These are phyloP conservation scores for Trebouxia gelatinosa DNA, from an alignment of 163 green algal species.

Conservation along the genomic window DNA sequence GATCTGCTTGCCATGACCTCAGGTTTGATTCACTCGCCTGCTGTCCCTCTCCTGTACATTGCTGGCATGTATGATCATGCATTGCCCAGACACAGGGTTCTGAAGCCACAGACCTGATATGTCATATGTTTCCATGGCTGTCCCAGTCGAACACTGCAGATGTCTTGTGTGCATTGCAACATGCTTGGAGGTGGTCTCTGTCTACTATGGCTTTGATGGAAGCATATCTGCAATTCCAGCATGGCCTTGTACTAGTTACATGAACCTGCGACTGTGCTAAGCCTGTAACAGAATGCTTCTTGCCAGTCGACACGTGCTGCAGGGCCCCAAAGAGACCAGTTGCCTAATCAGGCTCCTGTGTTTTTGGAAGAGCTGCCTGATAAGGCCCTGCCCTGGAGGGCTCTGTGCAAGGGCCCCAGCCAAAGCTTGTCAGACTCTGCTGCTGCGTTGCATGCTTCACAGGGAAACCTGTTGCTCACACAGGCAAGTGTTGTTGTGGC, in stretches of 20 bases:
- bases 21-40: too few species aligned
- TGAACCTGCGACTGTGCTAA: background rate
- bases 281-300: too few species aligned
- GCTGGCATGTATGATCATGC: background rate
- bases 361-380: constrained; percentile 16
- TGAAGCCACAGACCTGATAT: background rate
- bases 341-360: background rate
- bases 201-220: background rate
- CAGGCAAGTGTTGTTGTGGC: too few species aligned
- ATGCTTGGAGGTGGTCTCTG: background rate
- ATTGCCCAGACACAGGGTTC: background rate
- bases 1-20: background rate
- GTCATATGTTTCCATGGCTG: background rate
- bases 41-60: background rate
- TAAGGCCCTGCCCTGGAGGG: constrained; percentile 9
- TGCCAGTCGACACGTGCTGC: too few species aligned
- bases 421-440: constrained; percentile 3
- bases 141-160: too few species aligned
- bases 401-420: background rate
- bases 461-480: background rate
- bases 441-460: constrained; percentile 19
- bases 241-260: background rate
- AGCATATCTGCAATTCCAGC: background rate
- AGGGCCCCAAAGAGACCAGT: background rate
- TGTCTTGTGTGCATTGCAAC: background rate